phyloP scores from a whole-genome alignment of 2,329 filamentous ascomycete species.

The Teratosphaeria zuluensis region DNA sequence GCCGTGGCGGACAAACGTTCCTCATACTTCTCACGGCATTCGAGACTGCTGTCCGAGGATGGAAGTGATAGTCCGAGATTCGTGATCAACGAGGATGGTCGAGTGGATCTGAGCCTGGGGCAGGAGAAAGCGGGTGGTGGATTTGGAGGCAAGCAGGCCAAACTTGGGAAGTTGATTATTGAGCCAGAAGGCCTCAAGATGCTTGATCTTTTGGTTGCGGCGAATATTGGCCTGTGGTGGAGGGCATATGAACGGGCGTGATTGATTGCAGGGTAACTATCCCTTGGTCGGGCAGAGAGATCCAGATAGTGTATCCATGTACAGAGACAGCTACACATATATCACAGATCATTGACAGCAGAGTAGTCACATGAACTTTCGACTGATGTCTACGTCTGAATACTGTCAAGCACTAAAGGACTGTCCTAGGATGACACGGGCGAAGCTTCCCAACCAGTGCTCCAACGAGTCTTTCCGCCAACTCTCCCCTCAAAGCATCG shows the following conservation, averaged over 20 bases:
- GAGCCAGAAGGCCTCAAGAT: conserved; percentile 88
- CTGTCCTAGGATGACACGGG: neutral
- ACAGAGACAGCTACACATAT: neutral
- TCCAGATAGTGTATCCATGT: neutral
- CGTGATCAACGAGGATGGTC: conserved; percentile 26
- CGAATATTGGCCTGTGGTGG: conserved; percentile 93
- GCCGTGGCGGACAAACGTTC: conserved; percentile 22
- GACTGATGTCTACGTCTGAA: neutral
- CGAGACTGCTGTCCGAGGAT: conserved; percentile 1
- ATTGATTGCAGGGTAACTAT: neutral
- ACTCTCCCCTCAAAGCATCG: conserved; percentile 11
- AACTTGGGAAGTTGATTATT: conserved; percentile 87
- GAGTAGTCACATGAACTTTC: neutral
- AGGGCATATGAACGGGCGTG: conserved; percentile 57
- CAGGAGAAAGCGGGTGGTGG: conserved; percentile 80
- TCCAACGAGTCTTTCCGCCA: neutral
- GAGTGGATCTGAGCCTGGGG: conserved; percentile 66
- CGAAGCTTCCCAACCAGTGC: neutral
- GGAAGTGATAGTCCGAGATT: conserved; percentile 10
- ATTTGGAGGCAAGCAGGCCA: conserved; percentile 73
- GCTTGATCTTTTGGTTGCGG: conserved; percentile 83
- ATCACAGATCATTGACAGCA: too few relatives aligned
- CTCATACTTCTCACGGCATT: conserved; percentile 13
- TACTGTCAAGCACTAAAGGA: neutral
- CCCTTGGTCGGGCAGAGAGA: neutral